Evolutionary conservation across 1,284 basidiomycete genomes (phyloP).

Genomic region (Sparassis latifolia): DNA sequence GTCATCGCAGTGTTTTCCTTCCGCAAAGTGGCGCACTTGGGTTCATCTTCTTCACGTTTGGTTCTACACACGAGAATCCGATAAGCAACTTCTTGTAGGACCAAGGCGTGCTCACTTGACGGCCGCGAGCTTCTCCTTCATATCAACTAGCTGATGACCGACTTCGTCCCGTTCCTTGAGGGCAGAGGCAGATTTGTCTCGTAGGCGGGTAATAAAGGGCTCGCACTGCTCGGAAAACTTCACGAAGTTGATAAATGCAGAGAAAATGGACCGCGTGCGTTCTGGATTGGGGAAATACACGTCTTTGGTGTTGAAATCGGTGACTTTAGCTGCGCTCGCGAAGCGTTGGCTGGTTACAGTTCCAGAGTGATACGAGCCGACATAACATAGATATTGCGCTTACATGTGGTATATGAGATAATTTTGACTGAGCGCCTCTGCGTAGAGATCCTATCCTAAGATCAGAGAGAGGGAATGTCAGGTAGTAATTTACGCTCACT

Average conservation of each 20-base stretch:
- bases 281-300: constrained; percentile 65
- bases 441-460: constrained; percentile 21
- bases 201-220: constrained; percentile 52
- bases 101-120: constrained; percentile 48
- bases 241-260: constrained; percentile 88
- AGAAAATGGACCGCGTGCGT: constrained; percentile 69
- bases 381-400: background rate
- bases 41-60: constrained; percentile 66
- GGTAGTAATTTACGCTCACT: constrained; percentile 7
- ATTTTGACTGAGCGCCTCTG: constrained; percentile 21
- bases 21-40: constrained; percentile 54
- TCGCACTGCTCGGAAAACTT: constrained; percentile 79
- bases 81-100: background rate
- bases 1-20: constrained; percentile 57
- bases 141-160: constrained; percentile 41
- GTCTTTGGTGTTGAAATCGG: constrained; percentile 74
- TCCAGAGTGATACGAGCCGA: background rate
- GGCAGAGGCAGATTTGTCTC: constrained; percentile 49
- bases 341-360: constrained; percentile 50
- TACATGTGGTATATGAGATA: constrained; percentile 25
- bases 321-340: constrained; percentile 66
- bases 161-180: constrained; percentile 52
- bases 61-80: constrained; percentile 33
- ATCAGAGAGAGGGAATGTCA: background rate
- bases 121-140: constrained; percentile 47